Evolutionary conservation across 176 grass and related monocot genomes (phyloP), one percentile per base, ranked within the genome.

Genomic region (Eragrostis nindensis): DNA sequence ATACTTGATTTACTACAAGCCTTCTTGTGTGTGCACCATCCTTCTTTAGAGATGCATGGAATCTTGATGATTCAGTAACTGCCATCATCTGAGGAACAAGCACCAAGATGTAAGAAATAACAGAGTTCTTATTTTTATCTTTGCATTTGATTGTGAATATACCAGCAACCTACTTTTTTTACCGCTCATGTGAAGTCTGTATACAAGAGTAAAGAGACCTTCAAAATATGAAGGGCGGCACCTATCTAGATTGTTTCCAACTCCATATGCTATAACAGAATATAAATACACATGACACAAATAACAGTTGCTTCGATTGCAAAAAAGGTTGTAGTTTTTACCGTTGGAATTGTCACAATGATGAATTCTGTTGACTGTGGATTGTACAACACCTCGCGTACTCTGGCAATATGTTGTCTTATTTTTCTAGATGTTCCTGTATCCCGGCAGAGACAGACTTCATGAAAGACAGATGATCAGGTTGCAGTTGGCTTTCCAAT

Each of bases 1-100:
- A 69, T 45, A 88, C 56, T 76, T 91, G 85, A 48, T 91, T 87
- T 77, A 85, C 67, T 8, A 91, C 21, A 52, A 91, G 77, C 68
- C 86, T 89, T 81, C 77, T 80, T 55, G 73, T 24, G 45, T 76
- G 70, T 6, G 75, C 83, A 36, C 73, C 74, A 80, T 84, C 71
- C 78, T 92, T 84, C 76, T 73, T 89, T 50, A 92, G 80, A 43
- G 83, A 87, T 47, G 80, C 65, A 41, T 79, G 68, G 19, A 89
- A 79, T 66, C 90, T 89, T 47, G 87, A 86, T 64, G 87, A 86
- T 72, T 89, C 90, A 2, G 13, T 77, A 55, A 86, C 64, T 25
- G 81, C 84, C 84, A 90, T 85, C 46, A 82, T 85, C 91, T 93
- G 61, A 62, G 38, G 38, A 86, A 62, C 16, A 22, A 70, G 18